Conservation (phyloP, 352 stramenopile genomes). For the Phytopythium sindhum region DNA sequence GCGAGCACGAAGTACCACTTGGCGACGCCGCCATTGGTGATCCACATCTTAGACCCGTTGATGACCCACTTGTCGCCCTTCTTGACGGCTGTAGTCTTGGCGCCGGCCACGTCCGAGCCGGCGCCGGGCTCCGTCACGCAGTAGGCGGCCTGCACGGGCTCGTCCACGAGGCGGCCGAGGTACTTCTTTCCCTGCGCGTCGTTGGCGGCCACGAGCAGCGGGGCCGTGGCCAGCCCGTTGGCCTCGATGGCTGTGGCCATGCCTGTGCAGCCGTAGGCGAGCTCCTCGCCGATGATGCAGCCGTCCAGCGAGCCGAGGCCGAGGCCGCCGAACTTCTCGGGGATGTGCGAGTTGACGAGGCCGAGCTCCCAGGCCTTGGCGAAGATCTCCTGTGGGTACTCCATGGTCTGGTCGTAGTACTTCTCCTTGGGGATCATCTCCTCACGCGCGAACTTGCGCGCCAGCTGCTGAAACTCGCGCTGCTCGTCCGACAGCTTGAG, state of each 20-base stretch:
- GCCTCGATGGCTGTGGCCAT: slow-evolving; percentile 91
- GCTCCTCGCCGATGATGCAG: slow-evolving; percentile 86
- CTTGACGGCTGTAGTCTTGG: slow-evolving; percentile 90
- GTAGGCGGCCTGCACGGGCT: slow-evolving; percentile 82
- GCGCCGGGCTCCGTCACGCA: slow-evolving; percentile 90
- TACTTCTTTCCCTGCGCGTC: slow-evolving; percentile 87
- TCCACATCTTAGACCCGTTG: slow-evolving; percentile 94
- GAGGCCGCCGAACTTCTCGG: slow-evolving; percentile 80
- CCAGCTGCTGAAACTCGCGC: slow-evolving; percentile 81
- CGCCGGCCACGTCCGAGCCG: slow-evolving; percentile 84
- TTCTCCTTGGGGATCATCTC: slow-evolving; percentile 89
- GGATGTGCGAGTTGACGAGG: slow-evolving; percentile 86
- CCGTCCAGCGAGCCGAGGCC: slow-evolving; percentile 78
- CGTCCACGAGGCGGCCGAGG: slow-evolving; percentile 76
- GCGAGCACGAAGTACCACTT: slow-evolving; percentile 91
- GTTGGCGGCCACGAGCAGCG: slow-evolving; percentile 78
- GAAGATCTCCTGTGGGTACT: slow-evolving; percentile 88
- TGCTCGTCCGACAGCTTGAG: slow-evolving; percentile 87
- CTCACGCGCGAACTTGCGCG: slow-evolving; percentile 86
- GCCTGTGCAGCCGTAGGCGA: slow-evolving; percentile 90
- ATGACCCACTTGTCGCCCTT: slow-evolving; percentile 93
- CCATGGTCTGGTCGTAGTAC: slow-evolving; percentile 79
- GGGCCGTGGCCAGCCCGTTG: slow-evolving; percentile 79
- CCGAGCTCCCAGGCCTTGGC: slow-evolving; percentile 88
- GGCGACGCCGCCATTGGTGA: slow-evolving; percentile 90